Percentiles rank a stretch among this genome's conserved stretches.
These are phyloP conservation scores for Nicotiana undulata DNA, from an alignment of 257 asterid genomes.

Conservation along the genomic window DNA sequence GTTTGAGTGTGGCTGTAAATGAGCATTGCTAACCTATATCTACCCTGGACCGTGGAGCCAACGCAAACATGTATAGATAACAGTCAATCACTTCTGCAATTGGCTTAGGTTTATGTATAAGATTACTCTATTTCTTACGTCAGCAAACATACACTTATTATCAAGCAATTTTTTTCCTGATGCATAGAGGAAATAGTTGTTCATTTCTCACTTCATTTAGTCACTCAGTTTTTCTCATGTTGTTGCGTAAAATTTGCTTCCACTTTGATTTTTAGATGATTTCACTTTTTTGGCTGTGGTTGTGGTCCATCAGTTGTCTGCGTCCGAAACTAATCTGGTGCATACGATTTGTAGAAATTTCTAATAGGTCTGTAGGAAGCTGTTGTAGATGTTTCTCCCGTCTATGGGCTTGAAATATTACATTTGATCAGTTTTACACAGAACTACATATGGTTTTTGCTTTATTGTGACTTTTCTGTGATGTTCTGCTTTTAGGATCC, in stretches of 20 bases:
- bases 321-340: neutral
- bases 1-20: neutral
- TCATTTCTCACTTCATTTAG: neutral
- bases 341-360: neutral
- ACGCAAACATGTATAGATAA: neutral
- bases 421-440: neutral
- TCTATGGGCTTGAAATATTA: neutral
- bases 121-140: neutral
- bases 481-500: constrained; percentile 45
- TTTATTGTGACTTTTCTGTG: neutral
- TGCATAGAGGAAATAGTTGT: neutral
- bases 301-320: neutral
- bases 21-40: neutral
- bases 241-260: neutral
- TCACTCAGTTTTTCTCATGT: neutral
- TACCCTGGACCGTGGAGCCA: neutral
- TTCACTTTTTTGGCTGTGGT: neutral
- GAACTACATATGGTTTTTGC: neutral
- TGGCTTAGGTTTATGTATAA: neutral
- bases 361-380: neutral
- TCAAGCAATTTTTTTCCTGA: neutral
- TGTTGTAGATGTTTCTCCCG: neutral
- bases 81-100: neutral
- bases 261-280: neutral
- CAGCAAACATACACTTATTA: neutral